Evolutionary conservation across 768 basidiomycete species (phyloP).

Genomic region (Arthromyces matolae): DNA sequence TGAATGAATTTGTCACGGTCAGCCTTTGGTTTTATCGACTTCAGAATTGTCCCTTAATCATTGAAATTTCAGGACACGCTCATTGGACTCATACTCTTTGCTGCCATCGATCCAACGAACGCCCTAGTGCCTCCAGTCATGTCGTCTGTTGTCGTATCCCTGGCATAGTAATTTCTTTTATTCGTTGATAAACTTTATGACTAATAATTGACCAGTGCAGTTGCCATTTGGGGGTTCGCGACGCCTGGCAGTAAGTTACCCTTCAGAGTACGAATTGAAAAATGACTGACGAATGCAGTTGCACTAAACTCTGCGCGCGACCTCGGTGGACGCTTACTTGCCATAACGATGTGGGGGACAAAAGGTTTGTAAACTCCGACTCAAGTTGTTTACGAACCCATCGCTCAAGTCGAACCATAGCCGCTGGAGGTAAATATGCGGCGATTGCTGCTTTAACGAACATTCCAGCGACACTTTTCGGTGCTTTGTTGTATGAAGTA

Average conservation of each 20-base stretch:
- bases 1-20: conserved; percentile 57
- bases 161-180: conserved; percentile 45
- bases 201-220: conserved; percentile 34
- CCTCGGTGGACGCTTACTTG: conserved; percentile 59
- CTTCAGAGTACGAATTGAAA: not conserved
- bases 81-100: conserved; percentile 50
- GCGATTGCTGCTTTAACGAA: conserved; percentile 63
- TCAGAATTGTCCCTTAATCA: no score
- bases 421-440: conserved; percentile 51
- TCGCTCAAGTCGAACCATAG: conserved; percentile 20
- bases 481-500: conserved; percentile 48
- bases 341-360: conserved; percentile 55
- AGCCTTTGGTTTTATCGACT: no score
- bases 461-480: conserved; percentile 59
- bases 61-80: conserved; percentile 42
- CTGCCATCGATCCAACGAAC: conserved; percentile 55
- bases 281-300: conserved; percentile 29
- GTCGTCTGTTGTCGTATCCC: conserved; percentile 48
- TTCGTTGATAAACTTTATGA: not conserved
- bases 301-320: conserved; percentile 68
- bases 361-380: conserved; percentile 29
- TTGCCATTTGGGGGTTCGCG: conserved; percentile 58
- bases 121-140: conserved; percentile 48
- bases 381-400: no score
- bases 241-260: conserved; percentile 39